These are phyloP conservation scores for Neofusicoccum sp. DNA, from an alignment of 2,329 filamentous ascomycete species.

Conservation along the genomic window DNA sequence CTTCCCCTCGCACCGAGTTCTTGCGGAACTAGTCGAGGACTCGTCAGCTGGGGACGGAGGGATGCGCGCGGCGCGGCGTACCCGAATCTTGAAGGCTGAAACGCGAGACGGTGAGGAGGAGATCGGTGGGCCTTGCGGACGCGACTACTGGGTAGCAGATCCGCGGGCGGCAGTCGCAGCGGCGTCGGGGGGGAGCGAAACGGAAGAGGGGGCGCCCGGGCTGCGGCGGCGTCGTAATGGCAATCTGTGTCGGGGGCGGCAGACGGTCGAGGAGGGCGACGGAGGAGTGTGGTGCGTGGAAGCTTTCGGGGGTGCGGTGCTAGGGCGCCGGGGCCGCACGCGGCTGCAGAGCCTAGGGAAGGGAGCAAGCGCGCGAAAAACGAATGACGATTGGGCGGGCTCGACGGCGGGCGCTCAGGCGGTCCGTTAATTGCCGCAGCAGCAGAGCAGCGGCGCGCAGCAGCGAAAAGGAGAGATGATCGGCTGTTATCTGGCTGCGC, in stretches of 20 bases:
- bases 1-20: slow-evolving; percentile 16
- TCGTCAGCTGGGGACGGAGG: slow-evolving; percentile 2
- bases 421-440: slow-evolving; percentile 13
- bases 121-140: slow-evolving; percentile 19
- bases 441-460: not conserved
- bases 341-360: slow-evolving; percentile 14
- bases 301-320: slow-evolving; percentile 16
- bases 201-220: slow-evolving; percentile 15
- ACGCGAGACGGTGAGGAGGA: slow-evolving; percentile 22
- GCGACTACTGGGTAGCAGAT: slow-evolving; percentile 8
- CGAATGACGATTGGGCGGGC: slow-evolving; percentile 13
- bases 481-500: slow-evolving; percentile 15
- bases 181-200: slow-evolving; percentile 9
- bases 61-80: slow-evolving; percentile 2
- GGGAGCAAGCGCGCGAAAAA: slow-evolving; percentile 11
- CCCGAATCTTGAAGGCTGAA: slow-evolving; percentile 19
- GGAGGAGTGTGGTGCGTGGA: slow-evolving; percentile 14
- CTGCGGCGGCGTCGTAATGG: slow-evolving; percentile 17
- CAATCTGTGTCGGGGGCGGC: slow-evolving; percentile 16
- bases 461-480: slow-evolving; percentile 14
- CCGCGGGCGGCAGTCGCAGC: slow-evolving; percentile 21
- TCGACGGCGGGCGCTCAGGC: slow-evolving; percentile 1
- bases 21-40: slow-evolving; percentile 17
- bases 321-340: slow-evolving; percentile 16
- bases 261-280: slow-evolving; percentile 15